These are phyloP conservation scores for Dalbergia oliveri DNA, from an alignment of 306 rosid species.

Conservation along the genomic window DNA sequence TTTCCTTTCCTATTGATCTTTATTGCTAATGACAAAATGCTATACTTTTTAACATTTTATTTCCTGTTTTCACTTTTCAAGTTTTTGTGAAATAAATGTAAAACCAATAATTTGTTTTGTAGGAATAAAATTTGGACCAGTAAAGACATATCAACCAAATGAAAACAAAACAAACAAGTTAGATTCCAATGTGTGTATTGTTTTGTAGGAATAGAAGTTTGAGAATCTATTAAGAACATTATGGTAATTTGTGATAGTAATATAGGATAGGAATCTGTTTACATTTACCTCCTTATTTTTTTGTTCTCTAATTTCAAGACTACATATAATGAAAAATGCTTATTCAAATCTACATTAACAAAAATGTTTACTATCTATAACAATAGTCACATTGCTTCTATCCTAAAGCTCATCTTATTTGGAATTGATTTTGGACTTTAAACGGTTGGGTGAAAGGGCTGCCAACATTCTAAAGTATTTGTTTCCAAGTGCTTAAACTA, in stretches of 20 bases:
- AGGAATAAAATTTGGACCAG: too few species aligned
- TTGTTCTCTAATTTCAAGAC: neutral
- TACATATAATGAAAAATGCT: constrained; percentile 5
- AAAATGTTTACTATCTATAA: neutral
- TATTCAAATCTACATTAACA: neutral
- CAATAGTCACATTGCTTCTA: constrained; percentile 19
- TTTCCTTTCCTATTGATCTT: too few species aligned
- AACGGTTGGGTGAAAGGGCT: constrained; percentile 84
- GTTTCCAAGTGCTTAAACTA: constrained; percentile 87
- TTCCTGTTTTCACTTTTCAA: too few species aligned
- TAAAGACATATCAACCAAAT: too few species aligned
- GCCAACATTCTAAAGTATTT: constrained; percentile 87
- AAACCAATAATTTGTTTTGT: too few species aligned
- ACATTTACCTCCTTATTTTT: neutral
- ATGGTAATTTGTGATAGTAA: constrained; percentile 8
- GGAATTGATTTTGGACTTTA: constrained; percentile 42
- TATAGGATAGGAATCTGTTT: neutral
- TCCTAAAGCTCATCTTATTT: constrained; percentile 33
- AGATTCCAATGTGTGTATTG: neutral
- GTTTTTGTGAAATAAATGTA: too few species aligned
- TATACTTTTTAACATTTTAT: too few species aligned
- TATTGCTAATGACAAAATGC: too few species aligned
- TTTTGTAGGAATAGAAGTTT: neutral
- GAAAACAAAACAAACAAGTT: neutral
- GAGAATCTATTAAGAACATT: neutral